Percentiles rank a stretch among this genome's conserved stretches.
Evolutionary conservation across 2,329 filamentous ascomycete genomes (phyloP).

Genomic region (Paraphaeosphaeria sporulosa): DNA sequence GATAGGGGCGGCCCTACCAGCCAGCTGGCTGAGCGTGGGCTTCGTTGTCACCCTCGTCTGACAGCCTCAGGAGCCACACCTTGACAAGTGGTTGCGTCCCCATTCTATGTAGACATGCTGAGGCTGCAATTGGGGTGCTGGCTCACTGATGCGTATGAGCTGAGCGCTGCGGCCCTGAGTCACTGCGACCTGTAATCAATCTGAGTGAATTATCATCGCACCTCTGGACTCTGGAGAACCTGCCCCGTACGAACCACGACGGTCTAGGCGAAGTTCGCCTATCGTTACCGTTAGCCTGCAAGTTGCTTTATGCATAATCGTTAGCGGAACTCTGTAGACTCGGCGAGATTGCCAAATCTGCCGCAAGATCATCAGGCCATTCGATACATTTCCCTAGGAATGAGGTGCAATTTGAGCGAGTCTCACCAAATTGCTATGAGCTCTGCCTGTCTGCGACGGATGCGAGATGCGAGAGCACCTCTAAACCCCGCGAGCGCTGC

Average conservation of each 20-base stretch:
- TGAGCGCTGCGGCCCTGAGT: background rate
- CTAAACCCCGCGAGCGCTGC: background rate
- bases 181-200: no score
- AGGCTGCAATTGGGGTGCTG: background rate
- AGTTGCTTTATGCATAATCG: background rate
- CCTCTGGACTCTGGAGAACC: background rate
- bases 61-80: background rate
- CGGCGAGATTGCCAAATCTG: background rate
- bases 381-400: background rate
- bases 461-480: background rate
- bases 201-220: background rate
- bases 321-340: background rate
- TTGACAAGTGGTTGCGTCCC: background rate
- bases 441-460: slow-evolving; percentile 4
- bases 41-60: background rate
- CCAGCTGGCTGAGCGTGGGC: background rate
- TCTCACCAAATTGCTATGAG: slow-evolving; percentile 20
- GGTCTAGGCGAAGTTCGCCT: background rate
- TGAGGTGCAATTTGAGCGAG: slow-evolving; percentile 15
- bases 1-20: background rate
- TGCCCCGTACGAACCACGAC: background rate
- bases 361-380: background rate
- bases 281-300: background rate
- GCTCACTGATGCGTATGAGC: no score
- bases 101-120: background rate